phyloP scores from a whole-genome alignment of 208 protist genomes.

The Herpetomonas samuelpessoai region DNA sequence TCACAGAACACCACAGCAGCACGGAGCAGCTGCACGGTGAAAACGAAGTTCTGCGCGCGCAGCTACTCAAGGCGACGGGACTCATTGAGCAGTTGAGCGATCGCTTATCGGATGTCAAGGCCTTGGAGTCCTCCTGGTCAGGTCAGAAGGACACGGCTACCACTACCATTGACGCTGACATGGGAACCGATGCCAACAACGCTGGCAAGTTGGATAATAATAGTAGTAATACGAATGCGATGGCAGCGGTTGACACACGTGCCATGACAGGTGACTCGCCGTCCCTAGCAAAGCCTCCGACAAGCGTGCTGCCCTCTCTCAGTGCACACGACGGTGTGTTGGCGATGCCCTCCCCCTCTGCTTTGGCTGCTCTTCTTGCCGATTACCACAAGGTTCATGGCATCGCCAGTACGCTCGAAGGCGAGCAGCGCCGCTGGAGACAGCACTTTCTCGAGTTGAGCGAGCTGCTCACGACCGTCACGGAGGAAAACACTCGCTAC shows the following conservation, averaged over 20 bases:
- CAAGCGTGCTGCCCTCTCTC: background rate
- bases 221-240: too few species aligned
- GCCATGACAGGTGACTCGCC: background rate
- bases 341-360: background rate
- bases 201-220: background rate
- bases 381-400: constrained; percentile 7
- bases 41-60: constrained; percentile 24
- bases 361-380: constrained; percentile 6
- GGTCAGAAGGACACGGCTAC: background rate
- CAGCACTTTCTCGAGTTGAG: background rate
- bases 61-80: constrained; percentile 15
- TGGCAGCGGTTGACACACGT: too few species aligned
- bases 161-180: background rate
- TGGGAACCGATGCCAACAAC: too few species aligned
- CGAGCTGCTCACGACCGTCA: constrained; percentile 10
- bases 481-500: constrained; percentile 31
- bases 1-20: constrained; percentile 16
- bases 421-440: constrained; percentile 1
- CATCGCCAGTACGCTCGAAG: background rate
- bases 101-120: background rate
- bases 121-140: constrained; percentile 1
- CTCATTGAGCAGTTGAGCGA: constrained; percentile 27
- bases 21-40: constrained; percentile 21
- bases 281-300: background rate
- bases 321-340: background rate